These are phyloP conservation scores for Penicillium concentricum DNA, from an alignment of 2,329 filamentous ascomycete genomes.

Conservation along the genomic window DNA sequence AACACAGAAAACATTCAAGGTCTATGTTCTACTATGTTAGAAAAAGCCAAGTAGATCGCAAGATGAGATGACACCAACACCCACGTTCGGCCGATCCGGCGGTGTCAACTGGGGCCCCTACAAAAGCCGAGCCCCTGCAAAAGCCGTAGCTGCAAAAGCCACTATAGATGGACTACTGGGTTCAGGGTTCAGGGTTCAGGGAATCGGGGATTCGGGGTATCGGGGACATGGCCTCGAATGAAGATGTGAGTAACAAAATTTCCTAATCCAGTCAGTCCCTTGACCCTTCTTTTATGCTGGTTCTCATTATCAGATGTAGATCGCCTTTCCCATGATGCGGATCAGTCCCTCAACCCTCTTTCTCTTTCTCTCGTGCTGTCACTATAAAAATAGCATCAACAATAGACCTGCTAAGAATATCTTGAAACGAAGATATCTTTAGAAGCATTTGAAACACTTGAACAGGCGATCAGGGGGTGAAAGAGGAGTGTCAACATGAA, in stretches of 20 bases:
- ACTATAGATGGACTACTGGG: background rate
- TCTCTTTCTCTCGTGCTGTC: background rate
- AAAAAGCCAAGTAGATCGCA: background rate
- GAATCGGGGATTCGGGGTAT: background rate
- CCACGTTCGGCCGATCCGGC: background rate
- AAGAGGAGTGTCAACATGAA: constrained; percentile 1
- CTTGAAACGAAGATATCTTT: constrained; percentile 17
- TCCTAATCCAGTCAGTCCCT: background rate
- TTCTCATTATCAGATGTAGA: background rate
- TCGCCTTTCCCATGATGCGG: background rate
- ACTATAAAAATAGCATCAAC: constrained; percentile 6
- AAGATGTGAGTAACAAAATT: background rate
- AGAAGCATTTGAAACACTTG: constrained; percentile 4
- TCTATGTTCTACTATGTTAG: no score
- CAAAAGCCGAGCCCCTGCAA: background rate
- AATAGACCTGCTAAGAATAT: constrained; percentile 3
- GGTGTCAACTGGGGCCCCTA: background rate
- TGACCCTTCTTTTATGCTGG: background rate
- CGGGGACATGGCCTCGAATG: background rate
- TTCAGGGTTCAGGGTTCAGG: background rate
- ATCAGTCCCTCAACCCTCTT: background rate
- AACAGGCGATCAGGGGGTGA: constrained; percentile 2
- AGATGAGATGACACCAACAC: background rate
- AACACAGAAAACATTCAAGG: background rate
- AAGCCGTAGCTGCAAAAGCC: background rate